These are phyloP conservation scores for Cephalotrichum gorgonifer DNA, from an alignment of 2,329 filamentous ascomycete genomes.

Conservation along the genomic window DNA sequence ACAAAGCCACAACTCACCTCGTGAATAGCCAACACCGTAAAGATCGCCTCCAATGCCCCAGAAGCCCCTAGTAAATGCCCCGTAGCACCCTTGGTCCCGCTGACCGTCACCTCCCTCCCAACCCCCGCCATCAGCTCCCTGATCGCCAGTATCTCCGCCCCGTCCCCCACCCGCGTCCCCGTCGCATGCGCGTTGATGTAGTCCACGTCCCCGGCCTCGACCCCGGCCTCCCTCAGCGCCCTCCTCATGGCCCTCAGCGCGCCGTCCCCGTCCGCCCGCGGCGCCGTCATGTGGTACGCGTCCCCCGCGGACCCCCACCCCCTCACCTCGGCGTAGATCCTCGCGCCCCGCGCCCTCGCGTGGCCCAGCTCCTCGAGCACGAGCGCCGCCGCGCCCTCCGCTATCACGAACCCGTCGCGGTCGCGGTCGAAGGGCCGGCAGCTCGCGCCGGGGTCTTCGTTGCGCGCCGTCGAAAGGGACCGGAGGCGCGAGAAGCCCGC, in stretches of 20 bases:
- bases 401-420: constrained; percentile 80
- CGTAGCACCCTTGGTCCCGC: constrained; percentile 87
- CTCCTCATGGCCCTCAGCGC: constrained; percentile 77
- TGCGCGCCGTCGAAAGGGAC: constrained; percentile 74
- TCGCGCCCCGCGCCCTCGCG: constrained; percentile 65
- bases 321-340: constrained; percentile 77
- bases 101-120: constrained; percentile 64
- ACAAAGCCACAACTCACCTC: constrained; percentile 52
- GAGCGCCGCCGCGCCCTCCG: constrained; percentile 81
- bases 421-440: constrained; percentile 80
- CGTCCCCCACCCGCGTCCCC: constrained; percentile 74
- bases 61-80: constrained; percentile 88
- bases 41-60: constrained; percentile 81
- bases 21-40: constrained; percentile 67
- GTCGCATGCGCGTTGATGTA: constrained; percentile 97
- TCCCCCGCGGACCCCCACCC: constrained; percentile 90
- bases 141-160: constrained; percentile 79
- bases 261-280: constrained; percentile 70
- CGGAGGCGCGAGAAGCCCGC: constrained; percentile 84
- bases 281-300: constrained; percentile 88
- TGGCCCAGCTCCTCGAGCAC: constrained; percentile 87
- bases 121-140: constrained; percentile 60
- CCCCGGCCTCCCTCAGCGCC: constrained; percentile 61
- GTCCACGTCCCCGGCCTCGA: constrained; percentile 63
- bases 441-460: constrained; percentile 56